Base-by-base conservation (phyloP, 2,329 filamentous ascomycete species). In the Alternaria postmessia region DNA sequence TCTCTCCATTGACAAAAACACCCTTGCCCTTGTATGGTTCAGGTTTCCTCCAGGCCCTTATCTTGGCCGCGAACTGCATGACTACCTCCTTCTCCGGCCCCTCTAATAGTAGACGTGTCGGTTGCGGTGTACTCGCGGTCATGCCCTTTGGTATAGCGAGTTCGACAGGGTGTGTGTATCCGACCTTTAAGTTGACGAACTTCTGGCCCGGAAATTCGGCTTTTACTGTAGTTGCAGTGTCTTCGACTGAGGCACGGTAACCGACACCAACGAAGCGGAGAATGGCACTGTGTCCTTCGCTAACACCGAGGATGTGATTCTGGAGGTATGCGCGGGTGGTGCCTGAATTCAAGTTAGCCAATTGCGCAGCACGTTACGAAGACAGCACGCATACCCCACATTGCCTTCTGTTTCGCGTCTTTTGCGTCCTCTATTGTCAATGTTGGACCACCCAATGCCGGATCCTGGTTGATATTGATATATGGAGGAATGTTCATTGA, bases 21-120 rank as follows among this genome's bases (percentile, higher is more conserved):
- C 95, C 95, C 88, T 99, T 98, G 69, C 95, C 95, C 88, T 99
- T 99, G 82, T 99, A 99, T 67, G 95, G 95, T 82, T 99, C 95
- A 30, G 95, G 95, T 66, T 87, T 87, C 76, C 95, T 89, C 94
- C 94, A 98, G 80, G 84, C 87, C 71, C 93, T 86, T 69, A 99
- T 96, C 70, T 89, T 84, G 0, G 95, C 95, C 18, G 95, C 95
- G 79, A 98, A 97, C 59, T 91, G 89, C 86, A 93, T 95, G 65
- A 99, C 88, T 49, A 89, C 86, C 80, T 96, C 90, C 77, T 93
- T 93, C 77, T 98, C 88, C 53, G 90, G 86, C 8, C 95, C 93
- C 82, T 99, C 93, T 39, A 99, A 82, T 70, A 99, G 81, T 68
- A 99, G 92, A 61, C 94, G 88, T 34, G 95, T 99, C 42, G 94